Base-by-base conservation (phyloP, 1,284 basidiomycete species). In the Papiliotrema nemorosa region DNA sequence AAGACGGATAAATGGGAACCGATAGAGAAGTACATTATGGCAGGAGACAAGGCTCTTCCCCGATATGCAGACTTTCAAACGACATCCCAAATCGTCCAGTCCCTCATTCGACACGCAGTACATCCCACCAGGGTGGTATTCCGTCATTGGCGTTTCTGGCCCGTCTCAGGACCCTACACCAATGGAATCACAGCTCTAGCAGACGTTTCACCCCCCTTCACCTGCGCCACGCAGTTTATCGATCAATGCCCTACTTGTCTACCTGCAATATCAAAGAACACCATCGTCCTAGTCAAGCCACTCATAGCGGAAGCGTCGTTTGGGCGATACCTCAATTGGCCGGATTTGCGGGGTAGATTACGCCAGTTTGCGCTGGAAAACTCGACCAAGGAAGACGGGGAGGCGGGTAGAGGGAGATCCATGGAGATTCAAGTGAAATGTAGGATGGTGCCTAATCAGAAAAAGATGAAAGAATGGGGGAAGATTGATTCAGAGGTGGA, bases 61-160 rank as follows among this genome's bases (percentile, higher is more conserved):
- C 22, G 46, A 12, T 40, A 40, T 25, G 12, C 18, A n/a, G 25
- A 47, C n/a, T 47, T 39, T 20, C 22, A 40, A 20, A 7, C 46
- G 54, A 33, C 55, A 38, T 25, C 50, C 51, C 37, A 46, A 43
- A 49, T 58, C 47, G 18, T 56, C 44, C 26, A 44, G 12, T 26
- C 21, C 22, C 39, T 47, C 29, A 43, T 50, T 47, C 27, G 31
- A 24, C 49, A 40, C 14, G 27, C 47, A 31, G 7, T 14, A 7
- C 29, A 7, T 31, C 29, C 29, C 31, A 25, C 14, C 12, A 22
- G n/a, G 24, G 24, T 31, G 24, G 13, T 16, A 3, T 10, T 20
- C 4, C 42, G 42, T 18, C 42, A 44, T n/a, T 44, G 42, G 42
- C 27, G 31, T 7, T 44, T 33, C 42, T 44, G 42, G 42, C 42